A percentile compares a stretch with the other conserved stretches of the same genome.
phyloP scores from a whole-genome alignment of 1,284 basidiomycete species.

The Ganoderma meredithae region DNA sequence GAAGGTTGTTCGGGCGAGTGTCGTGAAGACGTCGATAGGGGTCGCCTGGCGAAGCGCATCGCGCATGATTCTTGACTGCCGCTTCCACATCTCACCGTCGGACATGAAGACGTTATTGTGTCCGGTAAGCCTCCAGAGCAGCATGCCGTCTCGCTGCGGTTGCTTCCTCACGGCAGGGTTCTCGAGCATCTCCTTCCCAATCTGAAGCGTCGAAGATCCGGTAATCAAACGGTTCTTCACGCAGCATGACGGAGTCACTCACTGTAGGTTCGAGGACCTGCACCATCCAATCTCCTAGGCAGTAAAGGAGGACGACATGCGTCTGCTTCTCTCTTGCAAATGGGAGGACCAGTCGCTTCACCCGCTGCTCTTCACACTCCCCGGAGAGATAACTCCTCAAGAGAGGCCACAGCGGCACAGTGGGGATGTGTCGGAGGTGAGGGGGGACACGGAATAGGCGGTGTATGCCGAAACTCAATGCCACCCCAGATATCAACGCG shows the following conservation, averaged over 20 bases:
- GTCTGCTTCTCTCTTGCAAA: conserved; percentile 32
- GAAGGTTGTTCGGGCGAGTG: conserved; percentile 37
- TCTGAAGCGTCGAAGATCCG: conserved; percentile 11
- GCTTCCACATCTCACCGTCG: conserved; percentile 41
- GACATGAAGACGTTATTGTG: conserved; percentile 40
- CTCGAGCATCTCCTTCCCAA: conserved; percentile 27
- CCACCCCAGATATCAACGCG: conserved; percentile 10
- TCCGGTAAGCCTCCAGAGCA: conserved; percentile 42
- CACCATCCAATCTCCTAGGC: conserved; percentile 38
- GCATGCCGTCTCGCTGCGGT: conserved; percentile 37
- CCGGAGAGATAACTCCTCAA: conserved; percentile 33
- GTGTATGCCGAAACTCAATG: conserved; percentile 13
- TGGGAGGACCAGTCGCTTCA: conserved; percentile 34
- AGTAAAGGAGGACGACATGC: conserved; percentile 34
- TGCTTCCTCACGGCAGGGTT: conserved; percentile 37
- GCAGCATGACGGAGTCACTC: background rate
- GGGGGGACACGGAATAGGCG: conserved; percentile 26
- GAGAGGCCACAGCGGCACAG: conserved; percentile 33
- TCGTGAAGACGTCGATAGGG: conserved; percentile 40
- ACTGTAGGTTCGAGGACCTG: conserved; percentile 37
- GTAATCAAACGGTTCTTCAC: background rate
- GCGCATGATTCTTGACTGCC: conserved; percentile 39
- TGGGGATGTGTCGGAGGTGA: conserved; percentile 35
- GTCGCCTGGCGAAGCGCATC: conserved; percentile 38
- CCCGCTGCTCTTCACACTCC: conserved; percentile 35